phyloP scores from a whole-genome alignment of 225 moss, liverwort and hornwort genomes.

The Climacium dendroides region DNA sequence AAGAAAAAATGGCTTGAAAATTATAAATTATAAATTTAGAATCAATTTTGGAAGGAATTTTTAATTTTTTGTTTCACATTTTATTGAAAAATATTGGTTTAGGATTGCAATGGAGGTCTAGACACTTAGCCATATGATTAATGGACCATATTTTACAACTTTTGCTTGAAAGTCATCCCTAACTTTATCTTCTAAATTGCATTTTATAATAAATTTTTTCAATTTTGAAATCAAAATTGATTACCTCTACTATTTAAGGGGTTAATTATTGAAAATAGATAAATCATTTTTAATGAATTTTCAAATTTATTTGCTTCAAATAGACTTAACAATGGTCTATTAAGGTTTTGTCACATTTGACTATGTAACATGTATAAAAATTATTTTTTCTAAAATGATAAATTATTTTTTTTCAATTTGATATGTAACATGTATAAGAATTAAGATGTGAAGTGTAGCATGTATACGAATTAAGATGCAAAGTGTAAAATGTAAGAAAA shows the following conservation, averaged over 20 bases:
- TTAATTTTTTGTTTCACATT: neutral
- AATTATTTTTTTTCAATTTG: neutral
- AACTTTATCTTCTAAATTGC: neutral
- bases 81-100: neutral
- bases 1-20: neutral
- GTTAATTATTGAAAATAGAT: accelerated
- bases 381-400: too few relatives aligned
- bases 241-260: accelerated
- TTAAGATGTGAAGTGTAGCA: too few relatives aligned
- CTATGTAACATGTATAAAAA: neutral
- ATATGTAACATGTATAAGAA: too few relatives aligned
- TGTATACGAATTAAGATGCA: too few relatives aligned
- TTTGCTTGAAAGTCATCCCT: neutral
- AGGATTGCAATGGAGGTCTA: too few relatives aligned
- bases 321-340: neutral
- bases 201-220: neutral
- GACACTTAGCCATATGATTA: accelerated
- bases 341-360: too few relatives aligned
- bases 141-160: neutral
- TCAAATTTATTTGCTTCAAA: neutral
- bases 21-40: neutral
- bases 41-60: neutral
- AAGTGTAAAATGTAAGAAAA: neutral
- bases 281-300: neutral
- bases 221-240: neutral